A percentile compares a stretch with the other conserved stretches of the same genome.
These are phyloP conservation scores for Penicillium malachiteum DNA, from an alignment of 495 filamentous ascomycete genomes.

Conservation along the genomic window DNA sequence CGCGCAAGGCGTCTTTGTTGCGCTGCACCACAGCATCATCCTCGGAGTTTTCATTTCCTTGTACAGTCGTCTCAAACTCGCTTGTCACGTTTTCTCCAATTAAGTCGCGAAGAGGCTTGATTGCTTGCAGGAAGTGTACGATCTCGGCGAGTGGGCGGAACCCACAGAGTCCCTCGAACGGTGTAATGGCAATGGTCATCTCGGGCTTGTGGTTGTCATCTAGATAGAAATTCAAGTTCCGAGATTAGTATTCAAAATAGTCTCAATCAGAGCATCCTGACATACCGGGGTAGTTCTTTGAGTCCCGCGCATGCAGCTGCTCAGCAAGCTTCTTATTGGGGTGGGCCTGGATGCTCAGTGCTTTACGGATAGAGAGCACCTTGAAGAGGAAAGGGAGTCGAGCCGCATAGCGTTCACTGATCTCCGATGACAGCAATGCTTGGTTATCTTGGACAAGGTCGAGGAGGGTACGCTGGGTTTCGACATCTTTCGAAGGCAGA, in stretches of 20 bases:
- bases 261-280: background rate
- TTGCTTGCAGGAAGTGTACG: conserved; percentile 73
- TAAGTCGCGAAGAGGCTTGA: conserved; percentile 71
- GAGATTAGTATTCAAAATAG: background rate
- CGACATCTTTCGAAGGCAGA: conserved; percentile 84
- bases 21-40: conserved; percentile 52
- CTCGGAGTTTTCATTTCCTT: conserved; percentile 61
- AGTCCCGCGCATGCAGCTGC: conserved; percentile 77
- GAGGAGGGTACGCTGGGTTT: conserved; percentile 81
- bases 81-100: conserved; percentile 67
- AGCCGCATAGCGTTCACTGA: conserved; percentile 68
- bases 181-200: conserved; percentile 96
- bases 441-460: conserved; percentile 89
- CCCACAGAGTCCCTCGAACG: conserved; percentile 93
- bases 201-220: conserved; percentile 99
- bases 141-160: conserved; percentile 89
- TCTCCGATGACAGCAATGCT: conserved; percentile 67
- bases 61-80: conserved; percentile 66
- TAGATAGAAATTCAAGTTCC: conserved; percentile 14
- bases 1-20: conserved; percentile 80
- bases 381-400: conserved; percentile 98
- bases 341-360: conserved; percentile 94
- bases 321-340: conserved; percentile 98
- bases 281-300: conserved; percentile 86
- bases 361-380: conserved; percentile 90